phyloP scores from a whole-genome alignment of 805 yeast species.

The Candida koratica region DNA sequence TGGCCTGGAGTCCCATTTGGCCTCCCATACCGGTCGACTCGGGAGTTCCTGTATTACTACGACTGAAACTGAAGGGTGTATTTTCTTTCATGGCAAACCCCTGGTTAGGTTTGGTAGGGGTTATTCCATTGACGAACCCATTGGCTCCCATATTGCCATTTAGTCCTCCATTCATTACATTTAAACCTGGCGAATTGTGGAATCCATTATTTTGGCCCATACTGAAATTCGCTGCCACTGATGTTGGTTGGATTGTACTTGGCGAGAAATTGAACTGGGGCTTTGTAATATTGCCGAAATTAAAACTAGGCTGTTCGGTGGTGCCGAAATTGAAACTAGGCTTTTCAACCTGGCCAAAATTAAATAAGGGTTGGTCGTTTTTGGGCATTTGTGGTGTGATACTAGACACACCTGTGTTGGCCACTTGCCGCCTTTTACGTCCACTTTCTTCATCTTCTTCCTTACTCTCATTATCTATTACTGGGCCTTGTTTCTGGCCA shows the following conservation, averaged over 20 bases:
- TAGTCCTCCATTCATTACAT: background rate
- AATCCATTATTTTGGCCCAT: conserved; percentile 25
- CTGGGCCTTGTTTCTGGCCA: conserved; percentile 5
- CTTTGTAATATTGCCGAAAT: conserved; percentile 12
- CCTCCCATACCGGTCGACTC: conserved; percentile 3
- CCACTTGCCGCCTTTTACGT: conserved; percentile 7
- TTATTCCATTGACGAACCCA: conserved; percentile 13
- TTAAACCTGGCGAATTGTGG: conserved; percentile 9
- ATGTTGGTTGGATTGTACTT: conserved; percentile 4
- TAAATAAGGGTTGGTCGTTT: conserved; percentile 7
- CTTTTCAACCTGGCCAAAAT: conserved; percentile 9
- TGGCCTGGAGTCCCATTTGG: too few relatives aligned
- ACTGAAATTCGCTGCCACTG: conserved; percentile 17
- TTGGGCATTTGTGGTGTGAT: conserved; percentile 2
- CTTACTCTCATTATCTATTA: conserved; percentile 4
- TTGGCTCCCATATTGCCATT: background rate
- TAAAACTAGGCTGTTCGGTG: conserved; percentile 12
- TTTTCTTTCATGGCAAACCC: conserved; percentile 7
- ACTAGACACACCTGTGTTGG: background rate
- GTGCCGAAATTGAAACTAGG: conserved; percentile 10
- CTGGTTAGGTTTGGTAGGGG: conserved; percentile 12
- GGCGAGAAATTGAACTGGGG: conserved; percentile 14
- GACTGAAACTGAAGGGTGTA: conserved; percentile 10
- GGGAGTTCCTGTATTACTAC: conserved; percentile 12
- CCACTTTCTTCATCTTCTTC: conserved; percentile 5